Percentiles rank a stretch among this genome's conserved stretches.
Evolutionary conservation across 2,329 filamentous ascomycete genomes (phyloP).

Genomic region (Diaporthe sp.): DNA sequence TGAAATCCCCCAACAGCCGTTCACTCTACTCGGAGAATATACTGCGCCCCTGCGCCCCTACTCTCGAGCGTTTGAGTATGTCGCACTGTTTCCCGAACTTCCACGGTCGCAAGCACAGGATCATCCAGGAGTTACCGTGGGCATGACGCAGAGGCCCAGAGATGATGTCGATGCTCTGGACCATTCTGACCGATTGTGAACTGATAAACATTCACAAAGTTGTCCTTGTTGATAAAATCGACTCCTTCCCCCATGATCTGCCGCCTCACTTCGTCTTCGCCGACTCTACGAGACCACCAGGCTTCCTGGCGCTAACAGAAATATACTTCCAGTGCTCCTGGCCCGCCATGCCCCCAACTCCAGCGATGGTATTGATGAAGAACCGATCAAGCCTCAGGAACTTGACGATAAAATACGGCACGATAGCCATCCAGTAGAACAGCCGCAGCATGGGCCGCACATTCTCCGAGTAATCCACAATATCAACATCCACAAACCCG

Average conservation of each 20-base stretch:
- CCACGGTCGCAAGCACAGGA: background rate
- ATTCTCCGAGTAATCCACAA: conserved; percentile 61
- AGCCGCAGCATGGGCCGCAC: conserved; percentile 63
- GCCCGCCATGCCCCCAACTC: conserved; percentile 53
- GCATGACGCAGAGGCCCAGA: background rate
- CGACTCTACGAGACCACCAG: conserved; percentile 44
- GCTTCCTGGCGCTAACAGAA: conserved; percentile 54
- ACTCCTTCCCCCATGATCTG: background rate
- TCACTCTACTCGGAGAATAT: background rate
- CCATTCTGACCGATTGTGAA: background rate
- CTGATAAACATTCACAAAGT: too few relatives aligned
- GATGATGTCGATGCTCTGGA: background rate
- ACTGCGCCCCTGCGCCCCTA: background rate
- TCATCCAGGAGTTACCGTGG: background rate
- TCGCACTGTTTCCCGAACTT: background rate
- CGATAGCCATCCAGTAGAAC: conserved; percentile 60
- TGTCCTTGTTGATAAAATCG: background rate
- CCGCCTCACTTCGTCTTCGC: conserved; percentile 40
- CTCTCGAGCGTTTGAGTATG: background rate
- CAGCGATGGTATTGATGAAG: conserved; percentile 65
- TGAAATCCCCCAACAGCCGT: too few relatives aligned
- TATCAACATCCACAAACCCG: conserved; percentile 60
- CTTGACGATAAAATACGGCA: conserved; percentile 61
- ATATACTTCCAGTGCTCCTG: conserved; percentile 53
- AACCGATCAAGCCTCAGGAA: conserved; percentile 58